Evolutionary conservation across 2,329 filamentous ascomycete species (phyloP), one percentile per base, ranked within the genome.

Genomic region (Cladobotryum protrusum): DNA sequence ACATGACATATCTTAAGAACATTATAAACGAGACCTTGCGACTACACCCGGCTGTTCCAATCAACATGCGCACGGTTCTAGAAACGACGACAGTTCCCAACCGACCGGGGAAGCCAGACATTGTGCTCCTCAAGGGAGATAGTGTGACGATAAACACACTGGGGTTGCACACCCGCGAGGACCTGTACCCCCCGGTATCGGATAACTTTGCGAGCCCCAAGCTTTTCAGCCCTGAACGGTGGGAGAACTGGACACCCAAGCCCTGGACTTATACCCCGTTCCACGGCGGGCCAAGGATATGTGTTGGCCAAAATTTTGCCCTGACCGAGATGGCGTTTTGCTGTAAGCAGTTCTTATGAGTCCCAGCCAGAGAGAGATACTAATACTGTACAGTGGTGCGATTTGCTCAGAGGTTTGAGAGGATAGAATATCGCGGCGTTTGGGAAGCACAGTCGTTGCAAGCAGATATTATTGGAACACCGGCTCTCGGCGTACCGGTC

Each of bases 1-100:
- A 77, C 56, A 95, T 96, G 87, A 86, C 86, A 59, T 95, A 92
- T 65, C 78, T 93, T 49, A 74, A 82, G 65, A 75, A 84, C 58
- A 71, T 86, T 42, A 77, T 95, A 59, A 86, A 87, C 68, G 89
- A 95, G 70, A 86, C 82, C 0, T 76, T 91, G 53, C 83, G 88
- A 12, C 68, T 91, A 7, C 89, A 91, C 66, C 87, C 88, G 1
- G 78, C 81, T 13, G 86, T 92, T 1, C 88, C 89, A 1, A 85
- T 86, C 72, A 93, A 92, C 68, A 78, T 88, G 47, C 83, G 89
- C 53, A 45, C 53, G n/a, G 53, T 47, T 3, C 18, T 56, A 5
- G 41, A 56, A 43, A 50, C 53, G n/a, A 55, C 56, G 4, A 52
- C 48, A 6, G 52, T 58, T 15, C 51, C 56, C 9, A 53, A 37